A percentile compares a stretch with the other conserved stretches of the same genome.
phyloP scores from a whole-genome alignment of 441 rosid species.

The Omphalea diandra region DNA sequence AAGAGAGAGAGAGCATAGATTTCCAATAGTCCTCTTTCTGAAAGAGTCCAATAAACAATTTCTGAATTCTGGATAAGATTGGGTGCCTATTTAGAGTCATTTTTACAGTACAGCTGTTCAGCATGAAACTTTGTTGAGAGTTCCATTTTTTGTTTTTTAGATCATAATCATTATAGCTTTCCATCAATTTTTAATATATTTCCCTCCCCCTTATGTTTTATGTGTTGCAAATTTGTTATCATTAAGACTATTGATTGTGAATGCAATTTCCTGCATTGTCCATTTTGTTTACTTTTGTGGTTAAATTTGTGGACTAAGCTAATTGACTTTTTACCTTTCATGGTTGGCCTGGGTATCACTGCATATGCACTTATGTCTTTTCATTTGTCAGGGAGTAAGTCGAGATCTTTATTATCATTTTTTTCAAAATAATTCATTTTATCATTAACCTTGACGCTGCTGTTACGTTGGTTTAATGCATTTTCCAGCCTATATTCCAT shows the following conservation, averaged over 20 bases:
- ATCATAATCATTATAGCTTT: background rate
- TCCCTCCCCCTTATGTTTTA: background rate
- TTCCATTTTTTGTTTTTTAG: background rate
- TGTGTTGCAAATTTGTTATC: background rate
- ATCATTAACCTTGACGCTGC: background rate
- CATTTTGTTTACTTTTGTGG: background rate
- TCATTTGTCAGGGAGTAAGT: constrained; percentile 87
- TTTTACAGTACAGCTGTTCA: background rate
- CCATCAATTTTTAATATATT: background rate
- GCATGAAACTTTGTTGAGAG: background rate
- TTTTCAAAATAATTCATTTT: constrained; percentile 4
- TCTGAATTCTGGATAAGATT: background rate
- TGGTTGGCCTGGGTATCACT: constrained; percentile 33
- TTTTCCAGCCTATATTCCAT: constrained; percentile 74
- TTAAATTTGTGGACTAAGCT: constrained; percentile 22
- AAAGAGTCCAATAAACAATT: background rate
- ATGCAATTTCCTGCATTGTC: background rate
- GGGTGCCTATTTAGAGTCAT: background rate
- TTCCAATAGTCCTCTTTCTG: no score
- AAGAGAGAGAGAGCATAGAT: no score
- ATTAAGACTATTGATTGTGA: background rate
- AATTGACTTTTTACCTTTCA: constrained; percentile 28
- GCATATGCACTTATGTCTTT: constrained; percentile 18
- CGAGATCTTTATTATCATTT: constrained; percentile 8
- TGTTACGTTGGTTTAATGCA: constrained; percentile 10